Percentiles rank a stretch among this genome's conserved stretches.
These are phyloP conservation scores for Verticillium zaregamsianum DNA, from an alignment of 2,329 filamentous ascomycete genomes.

Conservation along the genomic window DNA sequence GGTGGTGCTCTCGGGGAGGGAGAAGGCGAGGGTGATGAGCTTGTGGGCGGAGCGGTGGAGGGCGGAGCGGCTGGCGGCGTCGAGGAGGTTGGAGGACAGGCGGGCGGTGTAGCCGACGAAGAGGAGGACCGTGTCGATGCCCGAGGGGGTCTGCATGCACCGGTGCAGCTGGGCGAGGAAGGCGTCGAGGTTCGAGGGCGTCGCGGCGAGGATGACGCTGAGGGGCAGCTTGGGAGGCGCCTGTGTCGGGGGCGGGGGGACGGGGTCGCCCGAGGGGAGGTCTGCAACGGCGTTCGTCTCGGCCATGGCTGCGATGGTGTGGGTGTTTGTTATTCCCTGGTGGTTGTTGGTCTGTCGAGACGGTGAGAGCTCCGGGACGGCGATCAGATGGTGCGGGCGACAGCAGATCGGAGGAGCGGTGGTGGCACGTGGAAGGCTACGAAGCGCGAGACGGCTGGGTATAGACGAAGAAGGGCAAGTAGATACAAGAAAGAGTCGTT, in stretches of 20 bases:
- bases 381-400: neutral
- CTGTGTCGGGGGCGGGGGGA: slow-evolving; percentile 21
- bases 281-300: slow-evolving; percentile 21
- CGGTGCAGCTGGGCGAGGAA: slow-evolving; percentile 55
- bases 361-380: neutral
- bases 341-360: neutral
- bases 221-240: slow-evolving; percentile 19
- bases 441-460: neutral
- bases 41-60: slow-evolving; percentile 48
- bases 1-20: slow-evolving; percentile 46
- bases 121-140: slow-evolving; percentile 66
- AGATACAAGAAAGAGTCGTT: neutral
- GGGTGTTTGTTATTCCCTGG: neutral
- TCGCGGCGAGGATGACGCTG: slow-evolving; percentile 24
- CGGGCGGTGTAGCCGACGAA: slow-evolving; percentile 65
- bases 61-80: slow-evolving; percentile 50
- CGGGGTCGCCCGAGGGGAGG: slow-evolving; percentile 31
- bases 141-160: slow-evolving; percentile 62
- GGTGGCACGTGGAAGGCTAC: neutral
- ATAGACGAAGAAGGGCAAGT: neutral
- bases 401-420: neutral
- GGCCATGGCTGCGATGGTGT: slow-evolving; percentile 8
- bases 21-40: slow-evolving; percentile 47
- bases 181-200: slow-evolving; percentile 41
- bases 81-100: slow-evolving; percentile 46